A percentile compares a stretch with the other conserved stretches of the same genome.
phyloP scores from a whole-genome alignment of 225 moss, liverwort and hornwort species.

The Asterella californica region DNA sequence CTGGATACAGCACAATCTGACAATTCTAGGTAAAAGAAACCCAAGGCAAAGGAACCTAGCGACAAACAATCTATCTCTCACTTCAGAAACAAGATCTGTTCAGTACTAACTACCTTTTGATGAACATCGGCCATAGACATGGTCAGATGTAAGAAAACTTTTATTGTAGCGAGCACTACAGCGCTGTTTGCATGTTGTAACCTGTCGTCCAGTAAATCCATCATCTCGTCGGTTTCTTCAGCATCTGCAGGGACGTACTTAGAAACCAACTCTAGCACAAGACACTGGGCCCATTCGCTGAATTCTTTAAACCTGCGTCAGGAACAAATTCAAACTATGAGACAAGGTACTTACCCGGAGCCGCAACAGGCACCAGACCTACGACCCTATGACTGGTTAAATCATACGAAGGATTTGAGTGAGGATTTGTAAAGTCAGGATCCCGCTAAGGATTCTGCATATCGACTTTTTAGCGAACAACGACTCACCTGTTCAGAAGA shows the following conservation, averaged over 20 bases:
- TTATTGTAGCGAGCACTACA: constrained; percentile 91
- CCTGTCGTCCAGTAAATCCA: constrained; percentile 95
- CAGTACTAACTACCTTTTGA: constrained; percentile 58
- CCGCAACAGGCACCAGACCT: background rate
- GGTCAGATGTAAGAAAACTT: constrained; percentile 91
- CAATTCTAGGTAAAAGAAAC: background rate
- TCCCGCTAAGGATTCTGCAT: background rate
- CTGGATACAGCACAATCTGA: background rate
- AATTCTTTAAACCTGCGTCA: constrained; percentile 82
- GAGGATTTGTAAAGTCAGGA: background rate
- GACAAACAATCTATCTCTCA: background rate
- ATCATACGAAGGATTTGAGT: background rate
- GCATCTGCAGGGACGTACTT: constrained; percentile 81
- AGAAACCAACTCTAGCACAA: constrained; percentile 87
- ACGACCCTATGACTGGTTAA: background rate
- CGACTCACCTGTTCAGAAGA: constrained; percentile 73
- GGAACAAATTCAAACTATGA: background rate
- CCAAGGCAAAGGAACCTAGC: background rate
- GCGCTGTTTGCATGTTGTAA: constrained; percentile 97
- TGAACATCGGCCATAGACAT: constrained; percentile 93
- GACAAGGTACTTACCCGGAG: background rate
- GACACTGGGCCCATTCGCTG: constrained; percentile 96
- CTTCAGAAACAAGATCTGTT: background rate
- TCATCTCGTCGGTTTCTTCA: constrained; percentile 83
- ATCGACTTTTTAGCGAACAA: background rate